phyloP scores from a whole-genome alignment of 169 alveolate species.

The Eimeria sp. region DNA sequence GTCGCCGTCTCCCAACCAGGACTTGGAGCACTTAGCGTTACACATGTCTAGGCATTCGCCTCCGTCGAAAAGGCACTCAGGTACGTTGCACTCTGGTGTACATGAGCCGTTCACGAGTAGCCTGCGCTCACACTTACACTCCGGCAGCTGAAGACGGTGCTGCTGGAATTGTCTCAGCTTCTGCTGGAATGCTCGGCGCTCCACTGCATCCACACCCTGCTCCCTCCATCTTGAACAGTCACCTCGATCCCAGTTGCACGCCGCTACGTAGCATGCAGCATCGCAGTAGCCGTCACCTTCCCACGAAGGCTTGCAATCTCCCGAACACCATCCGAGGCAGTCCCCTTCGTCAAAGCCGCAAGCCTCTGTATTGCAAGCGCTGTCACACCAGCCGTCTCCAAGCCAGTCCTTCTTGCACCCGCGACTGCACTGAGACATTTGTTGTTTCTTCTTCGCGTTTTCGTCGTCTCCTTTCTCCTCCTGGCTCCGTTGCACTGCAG shows the following conservation, averaged over 20 bases:
- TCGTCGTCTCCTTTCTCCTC: neutral
- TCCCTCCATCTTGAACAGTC: conserved; percentile 86
- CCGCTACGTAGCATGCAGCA: conserved; percentile 86
- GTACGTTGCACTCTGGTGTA: conserved; percentile 87
- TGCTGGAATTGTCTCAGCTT: conserved; percentile 40
- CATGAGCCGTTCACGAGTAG: conserved; percentile 88
- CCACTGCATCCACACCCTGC: conserved; percentile 38
- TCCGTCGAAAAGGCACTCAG: conserved; percentile 88
- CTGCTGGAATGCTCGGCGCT: conserved; percentile 54
- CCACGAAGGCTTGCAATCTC: conserved; percentile 89
- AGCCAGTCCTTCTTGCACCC: conserved; percentile 86
- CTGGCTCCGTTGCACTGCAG: conserved; percentile 8
- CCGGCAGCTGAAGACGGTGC: conserved; percentile 81
- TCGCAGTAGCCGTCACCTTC: conserved; percentile 89
- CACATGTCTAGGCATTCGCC: conserved; percentile 87
- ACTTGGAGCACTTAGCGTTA: conserved; percentile 86
- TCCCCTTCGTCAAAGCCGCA: conserved; percentile 88
- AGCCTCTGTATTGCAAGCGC: conserved; percentile 85
- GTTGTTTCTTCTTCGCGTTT: neutral
- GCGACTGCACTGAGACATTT: conserved; percentile 78
- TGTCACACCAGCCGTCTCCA: conserved; percentile 90
- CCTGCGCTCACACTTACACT: conserved; percentile 84
- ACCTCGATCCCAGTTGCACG: conserved; percentile 88
- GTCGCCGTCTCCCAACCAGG: conserved; percentile 89
- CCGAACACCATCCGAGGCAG: conserved; percentile 88